Evolutionary conservation across 1,139 yeast genomes (phyloP), one percentile per base, ranked within the genome.

Genomic region (Scheffersomyces segobiensis): DNA sequence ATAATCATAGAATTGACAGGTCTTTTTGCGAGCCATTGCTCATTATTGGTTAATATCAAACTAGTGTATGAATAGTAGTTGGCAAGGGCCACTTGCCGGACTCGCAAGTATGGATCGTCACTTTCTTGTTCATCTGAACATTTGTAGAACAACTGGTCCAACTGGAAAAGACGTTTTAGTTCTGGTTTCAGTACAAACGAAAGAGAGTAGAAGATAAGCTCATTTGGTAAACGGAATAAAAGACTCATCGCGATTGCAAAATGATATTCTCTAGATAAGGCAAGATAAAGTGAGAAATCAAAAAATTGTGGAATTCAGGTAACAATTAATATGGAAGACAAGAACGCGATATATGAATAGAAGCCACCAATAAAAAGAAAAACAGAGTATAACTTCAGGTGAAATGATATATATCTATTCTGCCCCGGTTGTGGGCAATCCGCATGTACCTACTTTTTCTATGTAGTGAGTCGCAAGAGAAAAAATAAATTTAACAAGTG

Each of bases 81-180:
- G 32, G 49, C 54, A 26, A 69, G 56, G 1, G 71, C 74, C 53
- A 66, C 60, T 21, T 68, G 67, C 51, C 64, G 58, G n/a, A 68
- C 56, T 7, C 55, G 46, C 14, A 59, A 50, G 55, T 63, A 65
- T 3, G 58, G 55, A 42, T 62, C 62, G 2, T 24, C 26, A 3
- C 12, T 19, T 7, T 26, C 47, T 8, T 19, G 51, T 5, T 26
- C 24, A 8, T 48, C 20, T 48, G 18, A 14, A 14, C 20, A 24
- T 21, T 47, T 20, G 39, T 20, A 53, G 50, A 58, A 22, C 54
- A 66, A 53, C 49, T 58, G 50, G 32, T 56, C 51, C 10, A 69
- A 59, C 21, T 59, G 60, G 50, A 71, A 71, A 12, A 66, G 59
- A 20, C 50, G 24, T 3, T 61, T 58, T 19, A 70, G 59, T n/a